Percentiles rank a stretch among this genome's conserved stretches.
Conservation (phyloP, 2,329 filamentous ascomycete genomes). For the Colletotrichum sp. region DNA sequence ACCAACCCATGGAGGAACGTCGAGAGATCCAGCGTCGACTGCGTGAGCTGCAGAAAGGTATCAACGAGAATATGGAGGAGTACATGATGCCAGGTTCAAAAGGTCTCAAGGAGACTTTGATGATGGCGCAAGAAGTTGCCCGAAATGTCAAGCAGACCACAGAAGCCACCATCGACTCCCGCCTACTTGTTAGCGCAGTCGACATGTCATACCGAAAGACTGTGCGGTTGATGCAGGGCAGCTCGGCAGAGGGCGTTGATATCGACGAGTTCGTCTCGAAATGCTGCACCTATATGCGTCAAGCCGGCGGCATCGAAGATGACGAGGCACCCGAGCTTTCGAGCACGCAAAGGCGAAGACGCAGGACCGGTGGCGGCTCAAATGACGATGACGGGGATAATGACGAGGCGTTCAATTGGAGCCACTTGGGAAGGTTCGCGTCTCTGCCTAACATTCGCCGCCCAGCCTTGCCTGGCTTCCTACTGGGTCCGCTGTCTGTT, state of each 20-base stretch:
- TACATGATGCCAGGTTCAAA: slow-evolving; percentile 70
- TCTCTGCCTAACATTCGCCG: slow-evolving; percentile 76
- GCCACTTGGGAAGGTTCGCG: slow-evolving; percentile 78
- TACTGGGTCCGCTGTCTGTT: slow-evolving; percentile 87
- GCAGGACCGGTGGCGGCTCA: slow-evolving; percentile 39
- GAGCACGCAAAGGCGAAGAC: slow-evolving; percentile 54
- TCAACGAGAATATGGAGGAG: slow-evolving; percentile 75
- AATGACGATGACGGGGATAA: slow-evolving; percentile 69
- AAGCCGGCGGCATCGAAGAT: slow-evolving; percentile 61
- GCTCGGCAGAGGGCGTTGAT: slow-evolving; percentile 77
- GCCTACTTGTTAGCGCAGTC: slow-evolving; percentile 80
- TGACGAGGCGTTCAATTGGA: slow-evolving; percentile 86
- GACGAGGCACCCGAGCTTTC: slow-evolving; percentile 56
- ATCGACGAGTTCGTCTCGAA: slow-evolving; percentile 92
- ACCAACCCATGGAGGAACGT: slow-evolving; percentile 78
- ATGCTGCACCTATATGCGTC: slow-evolving; percentile 85
- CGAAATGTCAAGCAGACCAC: slow-evolving; percentile 82
- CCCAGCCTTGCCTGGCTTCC: slow-evolving; percentile 80
- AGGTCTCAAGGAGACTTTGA: slow-evolving; percentile 69
- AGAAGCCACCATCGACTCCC: slow-evolving; percentile 89
- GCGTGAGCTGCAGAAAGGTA: slow-evolving; percentile 66
- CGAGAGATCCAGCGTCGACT: slow-evolving; percentile 73
- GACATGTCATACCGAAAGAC: slow-evolving; percentile 84
- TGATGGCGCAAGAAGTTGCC: slow-evolving; percentile 69
- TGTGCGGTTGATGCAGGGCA: slow-evolving; percentile 74